Conservation (phyloP, 176 grass and related monocot genomes). For the Secale cereale region DNA sequence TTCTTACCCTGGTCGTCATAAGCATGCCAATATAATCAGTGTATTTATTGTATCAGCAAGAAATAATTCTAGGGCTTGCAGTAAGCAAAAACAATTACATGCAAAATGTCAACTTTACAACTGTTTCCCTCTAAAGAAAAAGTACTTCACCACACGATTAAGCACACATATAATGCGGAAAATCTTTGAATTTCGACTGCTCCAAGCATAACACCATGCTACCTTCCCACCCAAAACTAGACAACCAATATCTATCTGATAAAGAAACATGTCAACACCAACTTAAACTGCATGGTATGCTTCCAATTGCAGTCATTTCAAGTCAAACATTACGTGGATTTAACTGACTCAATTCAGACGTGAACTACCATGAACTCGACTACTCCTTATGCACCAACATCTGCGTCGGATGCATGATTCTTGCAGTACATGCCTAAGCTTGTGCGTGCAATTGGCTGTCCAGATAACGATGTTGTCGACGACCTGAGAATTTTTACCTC, state of each 20-base stretch:
- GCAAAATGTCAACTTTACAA: too few species aligned
- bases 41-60: background rate
- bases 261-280: background rate
- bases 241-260: background rate
- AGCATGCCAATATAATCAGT: background rate
- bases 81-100: background rate
- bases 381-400: conserved; percentile 20
- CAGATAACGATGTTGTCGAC: conserved; percentile 75
- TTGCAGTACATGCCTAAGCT: conserved; percentile 69
- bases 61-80: background rate
- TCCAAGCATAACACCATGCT: background rate
- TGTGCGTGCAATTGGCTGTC: conserved; percentile 57
- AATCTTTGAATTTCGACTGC: background rate
- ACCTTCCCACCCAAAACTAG: conserved; percentile 4
- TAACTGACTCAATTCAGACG: conserved; percentile 3
- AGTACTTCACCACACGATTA: background rate
- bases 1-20: background rate
- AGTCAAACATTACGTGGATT: background rate
- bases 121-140: background rate
- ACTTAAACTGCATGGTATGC: conserved; percentile 16
- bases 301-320: background rate
- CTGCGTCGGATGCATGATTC: conserved; percentile 21
- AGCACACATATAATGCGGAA: background rate
- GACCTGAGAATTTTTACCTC: conserved; percentile 80
- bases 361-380: background rate